A percentile compares a stretch with the other conserved stretches of the same genome.
These are phyloP conservation scores for Termitomyces sp. DNA, from an alignment of 768 basidiomycete species.

Conservation along the genomic window DNA sequence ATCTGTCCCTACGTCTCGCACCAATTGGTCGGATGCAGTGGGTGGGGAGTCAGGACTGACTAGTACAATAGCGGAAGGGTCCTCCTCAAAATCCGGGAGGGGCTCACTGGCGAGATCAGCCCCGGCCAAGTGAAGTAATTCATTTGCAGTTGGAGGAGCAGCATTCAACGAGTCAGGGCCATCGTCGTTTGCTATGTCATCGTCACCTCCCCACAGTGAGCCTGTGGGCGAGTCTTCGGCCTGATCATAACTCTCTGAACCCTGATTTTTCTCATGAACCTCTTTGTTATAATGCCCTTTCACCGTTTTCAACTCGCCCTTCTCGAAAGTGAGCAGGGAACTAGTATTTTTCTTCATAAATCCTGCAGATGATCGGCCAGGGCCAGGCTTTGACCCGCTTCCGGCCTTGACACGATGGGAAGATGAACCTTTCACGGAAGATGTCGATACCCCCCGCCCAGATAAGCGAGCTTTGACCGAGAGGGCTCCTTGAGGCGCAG, in stretches of 20 bases:
- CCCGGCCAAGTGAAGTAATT: conserved; percentile 53
- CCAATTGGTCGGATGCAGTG: neutral
- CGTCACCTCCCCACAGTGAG: conserved; percentile 10
- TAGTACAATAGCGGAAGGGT: conserved; percentile 9
- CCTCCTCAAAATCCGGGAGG: conserved; percentile 59
- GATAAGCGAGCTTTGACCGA: conserved; percentile 47
- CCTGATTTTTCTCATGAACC: neutral
- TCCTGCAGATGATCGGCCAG: conserved; percentile 48
- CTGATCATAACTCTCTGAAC: neutral
- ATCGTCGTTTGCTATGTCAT: conserved; percentile 18
- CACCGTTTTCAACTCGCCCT: conserved; percentile 48
- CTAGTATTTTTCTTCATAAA: conserved; percentile 38
- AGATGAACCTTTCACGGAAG: conserved; percentile 4
- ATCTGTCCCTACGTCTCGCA: neutral
- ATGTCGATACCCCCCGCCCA: conserved; percentile 16
- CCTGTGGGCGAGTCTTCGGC: conserved; percentile 7
- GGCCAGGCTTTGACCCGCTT: conserved; percentile 38
- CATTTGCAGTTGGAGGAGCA: conserved; percentile 33
- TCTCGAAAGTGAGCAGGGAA: conserved; percentile 52
- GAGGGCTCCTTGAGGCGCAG: conserved; percentile 36
- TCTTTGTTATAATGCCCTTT: conserved; percentile 38
- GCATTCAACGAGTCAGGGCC: neutral
- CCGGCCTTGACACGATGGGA: neutral
- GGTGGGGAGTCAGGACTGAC: neutral
- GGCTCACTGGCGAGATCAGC: conserved; percentile 32